A percentile compares a stretch with the other conserved stretches of the same genome.
phyloP scores from a whole-genome alignment of 306 rosid species.

The Prunus fruticosa region DNA sequence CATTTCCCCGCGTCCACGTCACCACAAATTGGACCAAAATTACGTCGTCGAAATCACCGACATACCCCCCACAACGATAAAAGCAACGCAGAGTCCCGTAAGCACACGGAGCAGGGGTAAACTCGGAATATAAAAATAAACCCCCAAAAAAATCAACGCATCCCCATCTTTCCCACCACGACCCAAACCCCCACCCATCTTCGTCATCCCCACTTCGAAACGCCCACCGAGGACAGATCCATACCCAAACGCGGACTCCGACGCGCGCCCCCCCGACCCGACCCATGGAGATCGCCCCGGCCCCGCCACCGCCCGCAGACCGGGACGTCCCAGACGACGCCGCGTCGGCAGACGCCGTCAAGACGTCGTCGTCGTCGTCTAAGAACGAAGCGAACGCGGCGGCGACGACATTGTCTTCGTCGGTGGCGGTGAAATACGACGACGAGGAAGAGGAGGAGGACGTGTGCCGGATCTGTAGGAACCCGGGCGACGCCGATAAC shows the following conservation, averaged over 20 bases:
- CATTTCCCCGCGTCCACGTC: conserved; percentile 4
- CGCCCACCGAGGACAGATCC: conserved; percentile 10
- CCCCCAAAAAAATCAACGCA: not conserved
- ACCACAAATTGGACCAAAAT: not conserved
- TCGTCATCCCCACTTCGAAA: not conserved
- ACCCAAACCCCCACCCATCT: not conserved
- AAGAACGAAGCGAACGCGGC: conserved; percentile 24
- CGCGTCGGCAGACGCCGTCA: conserved; percentile 13
- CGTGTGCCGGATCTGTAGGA: conserved; percentile 95
- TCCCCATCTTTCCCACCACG: not conserved
- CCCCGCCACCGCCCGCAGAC: conserved; percentile 40
- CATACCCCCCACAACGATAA: not conserved
- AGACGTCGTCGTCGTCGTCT: conserved; percentile 27
- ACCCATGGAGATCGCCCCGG: conserved; percentile 83
- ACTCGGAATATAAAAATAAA: conserved; percentile 3
- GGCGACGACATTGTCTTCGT: conserved; percentile 27
- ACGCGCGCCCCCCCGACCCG: conserved; percentile 29
- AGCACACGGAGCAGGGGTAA: not conserved
- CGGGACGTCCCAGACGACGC: conserved; percentile 35
- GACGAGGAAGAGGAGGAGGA: conserved; percentile 96
- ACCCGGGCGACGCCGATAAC: conserved; percentile 86
- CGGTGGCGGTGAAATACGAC: conserved; percentile 46
- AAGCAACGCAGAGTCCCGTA: not conserved
- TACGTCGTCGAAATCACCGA: not conserved
- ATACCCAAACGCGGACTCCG: conserved; percentile 20